Conservation (phyloP, 495 filamentous ascomycete genomes). For the Penicillium cosmopolitanum region DNA sequence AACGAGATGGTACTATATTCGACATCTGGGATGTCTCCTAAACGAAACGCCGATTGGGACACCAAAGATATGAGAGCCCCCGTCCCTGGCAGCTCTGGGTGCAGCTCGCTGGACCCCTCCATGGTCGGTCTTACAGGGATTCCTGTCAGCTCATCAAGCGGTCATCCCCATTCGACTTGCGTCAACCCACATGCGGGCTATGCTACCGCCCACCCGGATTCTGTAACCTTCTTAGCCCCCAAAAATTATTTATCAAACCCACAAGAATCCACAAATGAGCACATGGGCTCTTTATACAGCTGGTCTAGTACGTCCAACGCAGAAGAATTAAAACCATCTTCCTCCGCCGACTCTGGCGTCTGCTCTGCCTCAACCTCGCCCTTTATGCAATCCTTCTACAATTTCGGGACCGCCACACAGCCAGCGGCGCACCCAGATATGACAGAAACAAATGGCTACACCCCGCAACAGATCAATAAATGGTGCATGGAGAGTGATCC, state of each 20-base stretch:
- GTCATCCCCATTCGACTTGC: slow-evolving; percentile 13
- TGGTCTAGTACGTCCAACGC: slow-evolving; percentile 29
- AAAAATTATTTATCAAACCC: slow-evolving; percentile 21
- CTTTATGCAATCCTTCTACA: slow-evolving; percentile 29
- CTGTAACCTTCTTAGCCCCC: slow-evolving; percentile 20
- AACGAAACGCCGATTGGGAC: slow-evolving; percentile 7
- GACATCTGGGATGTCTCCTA: slow-evolving; percentile 11
- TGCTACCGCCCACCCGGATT: slow-evolving; percentile 12
- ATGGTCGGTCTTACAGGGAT: slow-evolving; percentile 22
- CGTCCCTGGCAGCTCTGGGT: slow-evolving; percentile 11
- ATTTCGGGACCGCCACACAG: slow-evolving; percentile 8
- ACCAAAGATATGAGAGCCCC: slow-evolving; percentile 6
- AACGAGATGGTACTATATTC: background rate
- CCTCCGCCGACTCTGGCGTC: slow-evolving; percentile 10
- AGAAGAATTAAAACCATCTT: slow-evolving; percentile 18
- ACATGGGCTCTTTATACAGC: slow-evolving; percentile 25
- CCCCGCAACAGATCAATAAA: slow-evolving; percentile 26
- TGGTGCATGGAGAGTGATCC: slow-evolving; percentile 29
- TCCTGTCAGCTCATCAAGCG: slow-evolving; percentile 19
- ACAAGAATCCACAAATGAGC: slow-evolving; percentile 23
- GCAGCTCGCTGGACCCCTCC: slow-evolving; percentile 4
- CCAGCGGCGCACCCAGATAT: background rate
- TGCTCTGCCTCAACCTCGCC: slow-evolving; percentile 14
- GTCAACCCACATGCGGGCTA: slow-evolving; percentile 17
- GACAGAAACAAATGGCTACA: slow-evolving; percentile 17